Evolutionary conservation across 2,329 filamentous ascomycete species (phyloP).

Genomic region (Penicillium sumatraense): DNA sequence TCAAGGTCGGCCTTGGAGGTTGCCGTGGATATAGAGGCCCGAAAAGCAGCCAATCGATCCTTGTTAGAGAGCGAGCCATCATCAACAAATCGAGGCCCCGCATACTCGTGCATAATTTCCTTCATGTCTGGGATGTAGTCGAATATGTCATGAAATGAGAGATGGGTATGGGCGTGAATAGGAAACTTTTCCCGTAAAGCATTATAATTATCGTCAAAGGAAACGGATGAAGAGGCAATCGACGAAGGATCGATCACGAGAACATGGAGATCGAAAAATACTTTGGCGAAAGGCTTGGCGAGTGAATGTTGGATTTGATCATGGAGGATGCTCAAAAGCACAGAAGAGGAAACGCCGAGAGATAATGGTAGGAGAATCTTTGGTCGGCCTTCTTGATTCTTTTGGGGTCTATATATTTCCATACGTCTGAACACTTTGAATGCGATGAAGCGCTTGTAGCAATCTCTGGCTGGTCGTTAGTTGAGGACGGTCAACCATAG

Average conservation of each 20-base stretch:
- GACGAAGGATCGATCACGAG: constrained; percentile 49
- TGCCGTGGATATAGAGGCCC: constrained; percentile 69
- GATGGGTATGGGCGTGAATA: constrained; percentile 64
- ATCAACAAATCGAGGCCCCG: constrained; percentile 30
- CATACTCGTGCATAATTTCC: constrained; percentile 38
- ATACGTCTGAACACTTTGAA: constrained; percentile 81
- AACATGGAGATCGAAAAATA: constrained; percentile 67
- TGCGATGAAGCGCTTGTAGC: constrained; percentile 77
- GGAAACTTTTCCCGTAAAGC: constrained; percentile 65
- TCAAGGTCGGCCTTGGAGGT: constrained; percentile 77
- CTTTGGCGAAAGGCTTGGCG: constrained; percentile 62
- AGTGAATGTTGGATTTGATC: constrained; percentile 61
- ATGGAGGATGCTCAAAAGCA: constrained; percentile 76
- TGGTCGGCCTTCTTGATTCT: constrained; percentile 45
- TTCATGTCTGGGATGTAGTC: constrained; percentile 42
- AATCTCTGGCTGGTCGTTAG: constrained; percentile 57
- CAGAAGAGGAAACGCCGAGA: constrained; percentile 78
- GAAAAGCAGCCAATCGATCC: constrained; percentile 58
- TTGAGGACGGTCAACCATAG: constrained; percentile 4
- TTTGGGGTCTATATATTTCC: constrained; percentile 58
- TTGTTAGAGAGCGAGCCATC: constrained; percentile 38
- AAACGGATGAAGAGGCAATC: constrained; percentile 24
- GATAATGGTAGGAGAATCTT: constrained; percentile 79
- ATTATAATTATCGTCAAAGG: constrained; percentile 42
- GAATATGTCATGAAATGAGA: constrained; percentile 69